Conservation (phyloP, 129 eudicot genomes). For the Chrysanthemum makinoi region DNA sequence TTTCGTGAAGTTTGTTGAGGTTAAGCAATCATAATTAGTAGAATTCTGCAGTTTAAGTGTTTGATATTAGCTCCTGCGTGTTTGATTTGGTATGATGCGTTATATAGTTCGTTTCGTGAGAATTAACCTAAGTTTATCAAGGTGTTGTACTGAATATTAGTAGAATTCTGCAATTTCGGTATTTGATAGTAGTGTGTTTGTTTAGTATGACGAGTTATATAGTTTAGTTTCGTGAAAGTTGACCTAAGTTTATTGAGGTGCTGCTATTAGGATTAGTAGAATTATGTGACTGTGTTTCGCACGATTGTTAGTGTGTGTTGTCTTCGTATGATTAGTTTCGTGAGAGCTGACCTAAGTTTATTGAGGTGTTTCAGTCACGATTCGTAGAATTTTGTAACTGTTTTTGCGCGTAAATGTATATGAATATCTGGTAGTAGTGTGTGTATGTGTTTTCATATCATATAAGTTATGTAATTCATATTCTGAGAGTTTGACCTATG, state of each 20-base stretch:
- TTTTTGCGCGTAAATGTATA: no score
- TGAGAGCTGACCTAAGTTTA: not conserved
- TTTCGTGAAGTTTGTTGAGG: not conserved
- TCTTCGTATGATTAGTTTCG: no score
- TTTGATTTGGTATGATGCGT: not conserved
- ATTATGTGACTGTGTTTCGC: not conserved
- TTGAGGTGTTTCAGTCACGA: no score
- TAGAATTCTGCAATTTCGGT: no score
- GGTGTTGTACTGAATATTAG: no score
- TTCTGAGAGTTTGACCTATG: not conserved
- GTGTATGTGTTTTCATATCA: not conserved
- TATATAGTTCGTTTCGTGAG: not conserved
- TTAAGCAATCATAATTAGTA: conserved; percentile 1
- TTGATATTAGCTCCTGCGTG: no score
- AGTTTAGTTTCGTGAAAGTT: not conserved
- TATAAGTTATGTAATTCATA: not conserved
- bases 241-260: not conserved
- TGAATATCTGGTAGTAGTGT: not conserved
- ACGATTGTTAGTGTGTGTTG: not conserved
- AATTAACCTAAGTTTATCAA: not conserved
- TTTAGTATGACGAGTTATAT: no score
- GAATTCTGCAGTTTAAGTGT: not conserved
- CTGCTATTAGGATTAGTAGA: not conserved
- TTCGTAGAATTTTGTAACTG: no score
- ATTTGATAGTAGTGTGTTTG: no score